These are phyloP conservation scores for Turritis glabra DNA, from an alignment of 345 rosid species.

Conservation along the genomic window DNA sequence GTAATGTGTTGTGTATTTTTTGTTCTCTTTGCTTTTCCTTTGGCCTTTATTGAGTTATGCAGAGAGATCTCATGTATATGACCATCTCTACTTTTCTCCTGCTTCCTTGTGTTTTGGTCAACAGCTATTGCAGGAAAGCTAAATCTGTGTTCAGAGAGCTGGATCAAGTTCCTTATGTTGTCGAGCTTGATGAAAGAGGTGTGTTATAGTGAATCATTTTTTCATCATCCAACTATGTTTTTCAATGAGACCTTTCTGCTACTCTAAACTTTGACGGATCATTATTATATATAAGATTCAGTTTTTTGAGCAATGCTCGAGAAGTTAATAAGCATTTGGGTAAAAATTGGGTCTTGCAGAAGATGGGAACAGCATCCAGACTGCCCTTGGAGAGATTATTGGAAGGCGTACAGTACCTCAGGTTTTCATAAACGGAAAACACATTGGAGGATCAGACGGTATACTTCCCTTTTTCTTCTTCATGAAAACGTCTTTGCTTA, in stretches of 20 bases:
- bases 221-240: neutral
- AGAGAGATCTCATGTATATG: slow-evolving; percentile 6
- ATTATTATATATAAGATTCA: neutral
- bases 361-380: slow-evolving; percentile 72
- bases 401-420: slow-evolving; percentile 91
- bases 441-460: slow-evolving; percentile 96
- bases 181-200: slow-evolving; percentile 94
- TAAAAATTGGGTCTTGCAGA: slow-evolving; percentile 45
- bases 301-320: neutral
- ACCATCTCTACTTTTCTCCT: neutral
- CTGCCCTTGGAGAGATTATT: slow-evolving; percentile 58
- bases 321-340: neutral
- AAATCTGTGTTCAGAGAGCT: slow-evolving; percentile 82
- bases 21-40: slow-evolving; percentile 16
- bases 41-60: neutral
- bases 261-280: neutral
- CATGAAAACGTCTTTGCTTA: neutral
- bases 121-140: slow-evolving; percentile 81
- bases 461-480: slow-evolving; percentile 19
- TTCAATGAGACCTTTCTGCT: neutral
- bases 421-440: slow-evolving; percentile 81
- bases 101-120: slow-evolving; percentile 14
- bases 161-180: slow-evolving; percentile 63
- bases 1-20: neutral
- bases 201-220: neutral